Percentiles rank a stretch among this genome's conserved stretches.
These are phyloP conservation scores for Primulina tabacum DNA, from an alignment of 257 asterid species.

Conservation along the genomic window DNA sequence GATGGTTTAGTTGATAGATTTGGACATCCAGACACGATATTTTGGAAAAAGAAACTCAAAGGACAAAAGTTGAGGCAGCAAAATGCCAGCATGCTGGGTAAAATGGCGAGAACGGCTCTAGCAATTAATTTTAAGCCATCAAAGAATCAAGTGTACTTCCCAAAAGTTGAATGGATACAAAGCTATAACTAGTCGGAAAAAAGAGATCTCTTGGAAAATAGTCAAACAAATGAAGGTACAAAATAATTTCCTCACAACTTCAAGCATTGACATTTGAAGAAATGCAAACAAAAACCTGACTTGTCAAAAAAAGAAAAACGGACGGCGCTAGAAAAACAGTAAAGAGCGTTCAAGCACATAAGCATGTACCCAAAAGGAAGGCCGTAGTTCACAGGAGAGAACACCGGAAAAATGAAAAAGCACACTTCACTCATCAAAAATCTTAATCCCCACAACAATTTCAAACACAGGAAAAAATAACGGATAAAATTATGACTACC, in stretches of 20 bases:
- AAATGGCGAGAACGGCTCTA: neutral
- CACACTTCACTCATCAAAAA: neutral
- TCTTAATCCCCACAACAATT: neutral
- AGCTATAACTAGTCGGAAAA: neutral
- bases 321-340: neutral
- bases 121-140: neutral
- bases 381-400: constrained; percentile 23
- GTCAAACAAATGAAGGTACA: neutral
- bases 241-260: neutral
- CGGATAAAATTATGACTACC: neutral
- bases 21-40: neutral
- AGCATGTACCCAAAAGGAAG: neutral
- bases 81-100: neutral
- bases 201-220: neutral
- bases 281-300: neutral
- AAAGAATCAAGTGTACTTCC: neutral
- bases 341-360: neutral
- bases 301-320: neutral
- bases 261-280: neutral
- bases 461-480: constrained; percentile 7
- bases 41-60: neutral
- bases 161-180: too few species aligned
- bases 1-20: neutral
- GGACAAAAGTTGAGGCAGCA: neutral
- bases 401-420: neutral